Evolutionary conservation across 1,284 basidiomycete genomes (phyloP), one percentile per base, ranked within the genome.

Genomic region (Ganoderma leucocontextum): DNA sequence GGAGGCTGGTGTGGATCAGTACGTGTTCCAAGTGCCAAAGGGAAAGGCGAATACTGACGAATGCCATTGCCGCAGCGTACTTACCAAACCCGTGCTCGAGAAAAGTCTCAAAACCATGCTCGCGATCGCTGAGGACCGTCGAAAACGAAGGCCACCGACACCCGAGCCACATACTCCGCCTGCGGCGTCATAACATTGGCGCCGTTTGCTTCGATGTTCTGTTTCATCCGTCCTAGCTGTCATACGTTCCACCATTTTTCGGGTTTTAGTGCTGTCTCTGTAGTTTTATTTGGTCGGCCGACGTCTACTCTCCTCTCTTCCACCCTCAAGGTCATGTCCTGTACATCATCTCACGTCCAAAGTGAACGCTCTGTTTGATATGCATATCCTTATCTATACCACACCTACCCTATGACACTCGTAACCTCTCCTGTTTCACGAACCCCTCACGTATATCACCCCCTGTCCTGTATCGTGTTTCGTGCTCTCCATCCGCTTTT

Each of bases 1-100:
- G 9, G 86, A 87, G 0, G 93, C 93, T 5, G 93, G 94, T 7
- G 93, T 89, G 55, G 90, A 95, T 79, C 85, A 88, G 91, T 92
- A 78, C 71, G 89, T 82, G 38, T 62, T 49, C 49, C 33, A 57
- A 8, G 13, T 38, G 44, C 38, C 13, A 4, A 22, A 7, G 5
- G 13, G 25, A 5, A 17, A 17, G 9, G 8, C 5, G 55, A 33
- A 52, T 44, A 53, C 66, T 70, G 44, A 61, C 53, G 35, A 29
- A 65, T 62, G 60, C n/a, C 42, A 33, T 52, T 4, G 70, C 33
- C 89, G 84, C 63, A 78, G 79, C 63, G 79, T 82, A 2, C 71
- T 82, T 33, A 82, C 79, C 65, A 83, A 82, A 70, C 80, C 80
- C 0, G 81, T 82, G 12, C 73, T 78, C 29, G 80, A 82, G 73